phyloP scores from a whole-genome alignment of 2,329 filamentous ascomycete species.

The Talaromyces albobiverticillius region DNA sequence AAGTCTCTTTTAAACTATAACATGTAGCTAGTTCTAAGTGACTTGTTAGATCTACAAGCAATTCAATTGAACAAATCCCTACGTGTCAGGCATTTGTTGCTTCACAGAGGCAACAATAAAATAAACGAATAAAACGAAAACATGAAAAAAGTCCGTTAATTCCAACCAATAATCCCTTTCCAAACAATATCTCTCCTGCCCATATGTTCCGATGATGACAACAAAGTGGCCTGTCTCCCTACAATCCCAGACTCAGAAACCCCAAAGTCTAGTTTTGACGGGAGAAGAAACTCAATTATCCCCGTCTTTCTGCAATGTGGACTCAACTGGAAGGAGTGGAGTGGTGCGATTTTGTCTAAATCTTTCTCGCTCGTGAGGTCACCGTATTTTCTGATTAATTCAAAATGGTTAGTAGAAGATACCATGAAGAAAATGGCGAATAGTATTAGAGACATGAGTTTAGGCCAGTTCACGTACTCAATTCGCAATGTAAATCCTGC shows the following conservation, averaged over 20 bases:
- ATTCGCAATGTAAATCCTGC: slow-evolving; percentile 8
- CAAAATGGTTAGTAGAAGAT: not conserved
- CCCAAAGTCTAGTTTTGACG: not conserved
- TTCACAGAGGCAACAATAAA: too few species aligned
- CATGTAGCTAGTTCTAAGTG: not conserved
- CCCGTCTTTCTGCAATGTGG: not conserved
- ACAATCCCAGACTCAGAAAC: slow-evolving; percentile 7
- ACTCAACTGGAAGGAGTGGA: not conserved
- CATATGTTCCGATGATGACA: slow-evolving; percentile 2
- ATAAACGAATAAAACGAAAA: not conserved
- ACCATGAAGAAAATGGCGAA: too few species aligned
- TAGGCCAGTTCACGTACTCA: not conserved
- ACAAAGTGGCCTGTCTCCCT: slow-evolving; percentile 2
- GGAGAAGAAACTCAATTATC: not conserved
- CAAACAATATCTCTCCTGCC: not conserved
- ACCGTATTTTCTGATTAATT: not conserved
- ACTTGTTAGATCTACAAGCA: not conserved
- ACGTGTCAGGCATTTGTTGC: too few species aligned
- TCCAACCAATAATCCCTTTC: not conserved
- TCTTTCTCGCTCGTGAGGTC: not conserved
- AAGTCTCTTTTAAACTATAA: slow-evolving; percentile 22
- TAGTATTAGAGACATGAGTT: too few species aligned
- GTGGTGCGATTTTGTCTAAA: not conserved
- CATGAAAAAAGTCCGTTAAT: not conserved
- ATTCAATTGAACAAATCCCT: not conserved